A percentile compares a stretch with the other conserved stretches of the same genome.
phyloP scores from a whole-genome alignment of 2,329 filamentous ascomycete species.

The Acrodontium crateriforme region DNA sequence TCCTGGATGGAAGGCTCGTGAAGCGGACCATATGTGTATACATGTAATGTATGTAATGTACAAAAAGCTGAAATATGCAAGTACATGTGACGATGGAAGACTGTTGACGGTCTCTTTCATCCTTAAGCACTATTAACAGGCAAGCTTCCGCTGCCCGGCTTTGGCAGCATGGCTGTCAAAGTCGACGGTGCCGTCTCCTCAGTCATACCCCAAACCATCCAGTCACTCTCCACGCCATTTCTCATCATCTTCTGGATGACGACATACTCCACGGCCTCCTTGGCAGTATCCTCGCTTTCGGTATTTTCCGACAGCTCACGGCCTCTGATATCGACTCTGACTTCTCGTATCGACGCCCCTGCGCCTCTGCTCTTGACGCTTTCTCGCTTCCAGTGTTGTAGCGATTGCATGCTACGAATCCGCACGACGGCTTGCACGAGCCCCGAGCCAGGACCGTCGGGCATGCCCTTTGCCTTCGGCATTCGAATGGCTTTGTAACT shows the following conservation, averaged over 20 bases:
- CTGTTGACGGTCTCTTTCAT: no score
- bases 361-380: conserved; percentile 2
- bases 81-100: no score
- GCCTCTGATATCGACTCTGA: conserved; percentile 14
- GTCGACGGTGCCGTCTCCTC: conserved; percentile 29
- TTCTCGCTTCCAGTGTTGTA: conserved; percentile 12
- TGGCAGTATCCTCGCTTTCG: conserved; percentile 17
- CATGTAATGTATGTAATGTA: no score
- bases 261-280: conserved; percentile 35
- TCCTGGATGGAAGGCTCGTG: no score
- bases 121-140: no score
- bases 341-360: conserved; percentile 4
- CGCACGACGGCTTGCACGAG: conserved; percentile 19
- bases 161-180: no score
- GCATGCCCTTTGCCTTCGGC: conserved; percentile 5
- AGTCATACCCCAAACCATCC: conserved; percentile 38
- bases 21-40: no score
- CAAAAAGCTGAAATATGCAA: no score
- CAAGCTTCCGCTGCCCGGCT: no score
- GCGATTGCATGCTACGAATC: conserved; percentile 15
- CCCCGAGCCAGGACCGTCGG: conserved; percentile 11
- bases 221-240: conserved; percentile 28
- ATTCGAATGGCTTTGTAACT: conserved; percentile 10
- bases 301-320: conserved; percentile 17
- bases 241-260: conserved; percentile 35